Evolutionary conservation across 805 yeast genomes (phyloP).

Genomic region (Nakazawaea wickerhamii): DNA sequence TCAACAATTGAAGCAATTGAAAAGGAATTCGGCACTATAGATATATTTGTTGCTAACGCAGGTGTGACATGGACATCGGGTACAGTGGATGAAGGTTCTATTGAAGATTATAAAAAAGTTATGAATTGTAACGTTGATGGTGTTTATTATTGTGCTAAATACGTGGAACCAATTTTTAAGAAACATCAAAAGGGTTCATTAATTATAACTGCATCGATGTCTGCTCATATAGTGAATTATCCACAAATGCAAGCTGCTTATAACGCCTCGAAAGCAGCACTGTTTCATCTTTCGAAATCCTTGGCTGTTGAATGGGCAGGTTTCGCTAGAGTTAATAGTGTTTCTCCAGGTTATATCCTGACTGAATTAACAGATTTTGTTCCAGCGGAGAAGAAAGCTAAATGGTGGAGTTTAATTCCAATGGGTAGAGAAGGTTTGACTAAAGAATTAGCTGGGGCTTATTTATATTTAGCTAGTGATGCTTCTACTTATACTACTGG

Average conservation of each 20-base stretch:
- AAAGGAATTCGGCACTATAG: slow-evolving; percentile 73
- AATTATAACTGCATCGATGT: slow-evolving; percentile 84
- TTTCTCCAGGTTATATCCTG: slow-evolving; percentile 82
- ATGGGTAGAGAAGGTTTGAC: slow-evolving; percentile 73
- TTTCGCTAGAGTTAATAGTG: slow-evolving; percentile 77
- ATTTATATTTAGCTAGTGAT: slow-evolving; percentile 71
- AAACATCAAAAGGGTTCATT: slow-evolving; percentile 72
- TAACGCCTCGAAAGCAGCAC: slow-evolving; percentile 84
- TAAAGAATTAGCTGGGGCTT: slow-evolving; percentile 74
- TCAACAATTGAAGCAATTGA: slow-evolving; percentile 43
- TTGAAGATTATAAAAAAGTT: slow-evolving; percentile 63
- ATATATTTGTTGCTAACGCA: slow-evolving; percentile 84
- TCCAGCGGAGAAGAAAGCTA: slow-evolving; percentile 36
- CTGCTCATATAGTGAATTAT: slow-evolving; percentile 79
- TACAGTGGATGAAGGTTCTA: slow-evolving; percentile 44
- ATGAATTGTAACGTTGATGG: slow-evolving; percentile 75
- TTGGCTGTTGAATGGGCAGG: slow-evolving; percentile 88
- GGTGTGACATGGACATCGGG: slow-evolving; percentile 82
- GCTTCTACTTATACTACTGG: slow-evolving; percentile 82
- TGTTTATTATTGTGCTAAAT: slow-evolving; percentile 73
- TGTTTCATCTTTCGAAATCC: slow-evolving; percentile 68
- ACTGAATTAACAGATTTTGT: slow-evolving; percentile 57
- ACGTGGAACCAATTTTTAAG: slow-evolving; percentile 67
- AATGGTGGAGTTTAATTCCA: slow-evolving; percentile 53
- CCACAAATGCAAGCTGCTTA: slow-evolving; percentile 86